Evolutionary conservation across 73 alveolate species (phyloP), one percentile per base, ranked within the genome.

Genomic region (Breviolum minutum): DNA sequence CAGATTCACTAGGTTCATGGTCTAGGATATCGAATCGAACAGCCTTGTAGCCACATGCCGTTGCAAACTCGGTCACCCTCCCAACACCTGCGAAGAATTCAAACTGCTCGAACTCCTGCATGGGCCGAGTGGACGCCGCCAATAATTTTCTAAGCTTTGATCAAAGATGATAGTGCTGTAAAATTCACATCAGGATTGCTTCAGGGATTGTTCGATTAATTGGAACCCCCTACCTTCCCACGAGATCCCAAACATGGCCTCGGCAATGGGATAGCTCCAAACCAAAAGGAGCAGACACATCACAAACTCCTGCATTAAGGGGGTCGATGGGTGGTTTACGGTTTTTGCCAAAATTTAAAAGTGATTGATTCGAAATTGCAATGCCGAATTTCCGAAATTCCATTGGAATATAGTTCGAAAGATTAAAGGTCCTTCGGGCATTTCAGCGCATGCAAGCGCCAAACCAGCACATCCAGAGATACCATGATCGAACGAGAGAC

Each of bases 61-160:
- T 29, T 29, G 87, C 87, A 26, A 13, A 26, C 14, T 11, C 27
- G 63, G n/a, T 8, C 5, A 79, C 30, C 13, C 48, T 8, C 48
- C 87, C 87, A 6, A 79, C 87, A 12, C 87, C 87, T 79, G 87
- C 87, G 87, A 32, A 79, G 27, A 79, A 79, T 64, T 79, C 87
- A 27, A 32, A 32, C 30, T 79, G 48, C 27, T 79, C 87, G 30
- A 6, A 79, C 30, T 29, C 66, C 66, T 79, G 61, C 60, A 54
- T 8, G 63, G 20, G 62, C 63, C 81, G 5, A 71, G n/a, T n/a
- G 30, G 30, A 22, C 13, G 7, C 81, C 19, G 13, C 0, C 19
- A 1, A 22, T 8, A n/a, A 13, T 1, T 71, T 13, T 22, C n/a
- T 11, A 71, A 8, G 81, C n/a, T 13, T 2, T 8, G 40, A 71